These are phyloP conservation scores for Condylostoma magnum DNA, from an alignment of 169 alveolate genomes.

Conservation along the genomic window DNA sequence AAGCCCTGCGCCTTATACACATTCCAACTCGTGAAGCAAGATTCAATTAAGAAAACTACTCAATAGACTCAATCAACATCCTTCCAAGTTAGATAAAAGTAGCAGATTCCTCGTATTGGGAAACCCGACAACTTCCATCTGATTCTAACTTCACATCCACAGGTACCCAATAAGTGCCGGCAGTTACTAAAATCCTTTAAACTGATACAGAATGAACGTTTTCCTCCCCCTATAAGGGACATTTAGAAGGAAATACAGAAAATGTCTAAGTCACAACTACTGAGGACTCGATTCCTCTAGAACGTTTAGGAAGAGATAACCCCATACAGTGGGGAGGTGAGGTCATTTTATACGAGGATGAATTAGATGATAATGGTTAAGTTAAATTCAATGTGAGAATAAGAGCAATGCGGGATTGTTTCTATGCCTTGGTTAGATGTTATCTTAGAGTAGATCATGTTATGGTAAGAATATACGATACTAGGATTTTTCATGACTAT, in stretches of 20 bases:
- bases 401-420: constrained; percentile 87
- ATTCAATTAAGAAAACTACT: no score
- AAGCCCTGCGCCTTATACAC: no score
- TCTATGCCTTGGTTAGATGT: constrained; percentile 76
- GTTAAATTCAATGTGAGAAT: constrained; percentile 67
- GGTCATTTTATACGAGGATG: constrained; percentile 71
- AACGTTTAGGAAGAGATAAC: constrained; percentile 61
- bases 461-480: constrained; percentile 77
- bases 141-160: not conserved
- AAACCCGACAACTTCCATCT: not conserved
- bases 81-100: constrained; percentile 11
- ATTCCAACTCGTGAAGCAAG: no score
- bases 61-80: not conserved
- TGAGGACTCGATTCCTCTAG: constrained; percentile 58
- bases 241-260: constrained; percentile 14
- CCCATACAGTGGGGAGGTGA: constrained; percentile 67
- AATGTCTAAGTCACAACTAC: constrained; percentile 27
- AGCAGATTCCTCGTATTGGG: constrained; percentile 1
- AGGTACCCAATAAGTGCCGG: not conserved
- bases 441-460: constrained; percentile 87
- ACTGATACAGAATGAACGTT: constrained; percentile 69
- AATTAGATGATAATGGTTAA: constrained; percentile 64
- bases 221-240: constrained; percentile 72
- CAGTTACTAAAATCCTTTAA: not conserved
- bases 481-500: constrained; percentile 81